Evolutionary conservation across 495 filamentous ascomycete species (phyloP).

Genomic region (Penicillium bialowiezense): DNA sequence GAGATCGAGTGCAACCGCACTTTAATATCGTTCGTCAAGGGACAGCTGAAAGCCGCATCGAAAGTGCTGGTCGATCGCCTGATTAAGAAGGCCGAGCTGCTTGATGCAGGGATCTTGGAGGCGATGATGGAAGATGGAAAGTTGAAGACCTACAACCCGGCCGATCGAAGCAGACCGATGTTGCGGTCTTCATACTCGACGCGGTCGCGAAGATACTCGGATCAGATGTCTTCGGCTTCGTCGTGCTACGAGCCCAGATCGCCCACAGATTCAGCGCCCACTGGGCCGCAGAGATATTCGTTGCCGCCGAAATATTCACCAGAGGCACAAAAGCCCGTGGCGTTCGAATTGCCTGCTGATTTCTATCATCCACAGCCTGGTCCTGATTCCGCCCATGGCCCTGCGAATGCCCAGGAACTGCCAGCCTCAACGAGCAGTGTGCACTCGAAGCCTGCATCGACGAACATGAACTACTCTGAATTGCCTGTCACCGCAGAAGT

Average conservation of each 20-base stretch:
- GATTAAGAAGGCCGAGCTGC: slow-evolving; percentile 53
- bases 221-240: slow-evolving; percentile 1
- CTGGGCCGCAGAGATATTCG: not conserved
- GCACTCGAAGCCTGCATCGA: not conserved
- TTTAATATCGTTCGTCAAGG: slow-evolving; percentile 69
- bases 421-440: slow-evolving; percentile 2
- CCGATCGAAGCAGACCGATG: slow-evolving; percentile 12
- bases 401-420: not conserved
- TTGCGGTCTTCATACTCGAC: not conserved
- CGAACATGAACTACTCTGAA: not conserved
- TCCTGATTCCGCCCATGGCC: no score
- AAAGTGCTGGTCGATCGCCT: slow-evolving; percentile 62
- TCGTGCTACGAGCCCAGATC: not conserved
- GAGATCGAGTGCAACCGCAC: slow-evolving; percentile 74
- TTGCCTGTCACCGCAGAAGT: not conserved
- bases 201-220: not conserved
- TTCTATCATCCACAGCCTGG: slow-evolving; percentile 1
- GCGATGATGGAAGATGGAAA: slow-evolving; percentile 26
- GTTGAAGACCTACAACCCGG: slow-evolving; percentile 28
- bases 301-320: not conserved
- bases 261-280: not conserved
- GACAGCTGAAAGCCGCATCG: slow-evolving; percentile 70
- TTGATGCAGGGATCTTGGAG: slow-evolving; percentile 28
- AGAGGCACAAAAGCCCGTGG: not conserved
- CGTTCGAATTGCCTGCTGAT: slow-evolving; percentile 12